Percentiles rank a stretch among this genome's conserved stretches.
These are phyloP conservation scores for Apiospora hydei DNA, from an alignment of 2,329 filamentous ascomycete genomes.

Conservation along the genomic window DNA sequence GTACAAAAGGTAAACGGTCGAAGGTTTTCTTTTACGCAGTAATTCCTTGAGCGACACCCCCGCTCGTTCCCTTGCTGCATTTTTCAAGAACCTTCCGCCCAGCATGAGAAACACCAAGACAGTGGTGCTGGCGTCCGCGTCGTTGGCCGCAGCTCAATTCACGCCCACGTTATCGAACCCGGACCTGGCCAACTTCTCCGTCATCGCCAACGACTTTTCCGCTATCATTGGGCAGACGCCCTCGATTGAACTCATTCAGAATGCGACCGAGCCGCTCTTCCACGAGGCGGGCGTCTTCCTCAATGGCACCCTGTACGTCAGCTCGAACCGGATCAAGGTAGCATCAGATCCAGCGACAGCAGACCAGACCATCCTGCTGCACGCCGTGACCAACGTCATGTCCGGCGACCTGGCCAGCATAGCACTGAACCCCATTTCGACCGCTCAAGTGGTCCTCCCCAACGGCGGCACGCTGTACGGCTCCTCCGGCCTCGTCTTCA, in stretches of 20 bases:
- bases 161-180: conserved; percentile 23
- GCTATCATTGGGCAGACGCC: conserved; percentile 25
- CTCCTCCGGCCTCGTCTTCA: conserved; percentile 25
- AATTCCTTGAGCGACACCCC: background rate
- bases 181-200: conserved; percentile 28
- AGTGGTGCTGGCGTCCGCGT: background rate
- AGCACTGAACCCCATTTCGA: conserved; percentile 22
- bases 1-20: background rate
- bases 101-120: background rate
- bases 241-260: conserved; percentile 29
- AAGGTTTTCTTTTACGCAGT: background rate
- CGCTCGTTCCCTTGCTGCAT: background rate
- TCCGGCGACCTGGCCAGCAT: conserved; percentile 23
- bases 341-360: conserved; percentile 26
- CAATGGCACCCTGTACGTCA: conserved; percentile 26
- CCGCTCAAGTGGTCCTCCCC: conserved; percentile 24
- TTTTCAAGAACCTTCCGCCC: background rate
- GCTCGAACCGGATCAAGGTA: conserved; percentile 30
- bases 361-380: conserved; percentile 28
- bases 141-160: background rate
- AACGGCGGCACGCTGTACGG: conserved; percentile 26
- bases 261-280: conserved; percentile 29
- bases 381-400: conserved; percentile 27
- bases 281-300: conserved; percentile 28
- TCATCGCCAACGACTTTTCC: conserved; percentile 26